Evolutionary conservation across 208 protist genomes (phyloP), one percentile per base, ranked within the genome.

Genomic region (Histomonas meleagridis): DNA sequence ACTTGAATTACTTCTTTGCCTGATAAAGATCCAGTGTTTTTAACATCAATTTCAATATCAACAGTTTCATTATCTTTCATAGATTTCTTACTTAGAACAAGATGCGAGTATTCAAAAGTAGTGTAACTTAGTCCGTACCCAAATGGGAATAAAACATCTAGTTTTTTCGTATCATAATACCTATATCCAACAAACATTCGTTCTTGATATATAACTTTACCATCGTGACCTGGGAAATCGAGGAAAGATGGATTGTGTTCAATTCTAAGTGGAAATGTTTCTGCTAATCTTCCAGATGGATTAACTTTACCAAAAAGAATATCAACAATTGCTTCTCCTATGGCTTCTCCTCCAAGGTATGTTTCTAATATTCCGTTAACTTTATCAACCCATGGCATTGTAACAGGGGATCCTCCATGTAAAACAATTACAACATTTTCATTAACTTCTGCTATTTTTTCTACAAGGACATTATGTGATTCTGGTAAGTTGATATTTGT

Each of bases 91-190:
- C 62, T 62, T 9, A 93, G 12, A 21, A 9, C 26, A 9, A 94
- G 70, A n/a, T 43, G 7, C 16, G 12, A 12, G 53, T 90, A 93
- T 62, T 46, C 46, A 28, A 93, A 93, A 0, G 48, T 49, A 16
- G 91, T 92, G 65, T 93, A 94, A 7, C 60, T 72, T 18, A 93
- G 70, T 46, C 93, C 93, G 62, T 93, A 90, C 1, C 93, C 93
- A 46, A 94, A 94, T 16, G 92, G 92, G n/a, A 46, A 94, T 18
- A 35, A 48, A 26, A 62, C 86, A 51, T 23, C 76, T 38, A 93
- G 72, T 16, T 40, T 4, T 28, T 91, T 9, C 21, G 51, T 90
- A 65, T 72, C 10, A 72, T 92, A 94, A 40, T 90, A 93, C 10
- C 93, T 90, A 92, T 94, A 94, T 48, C 92, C 92, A n/a, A 93